Base-by-base conservation (phyloP, 768 basidiomycete genomes). In the Omphalotus guepiniiformis region DNA sequence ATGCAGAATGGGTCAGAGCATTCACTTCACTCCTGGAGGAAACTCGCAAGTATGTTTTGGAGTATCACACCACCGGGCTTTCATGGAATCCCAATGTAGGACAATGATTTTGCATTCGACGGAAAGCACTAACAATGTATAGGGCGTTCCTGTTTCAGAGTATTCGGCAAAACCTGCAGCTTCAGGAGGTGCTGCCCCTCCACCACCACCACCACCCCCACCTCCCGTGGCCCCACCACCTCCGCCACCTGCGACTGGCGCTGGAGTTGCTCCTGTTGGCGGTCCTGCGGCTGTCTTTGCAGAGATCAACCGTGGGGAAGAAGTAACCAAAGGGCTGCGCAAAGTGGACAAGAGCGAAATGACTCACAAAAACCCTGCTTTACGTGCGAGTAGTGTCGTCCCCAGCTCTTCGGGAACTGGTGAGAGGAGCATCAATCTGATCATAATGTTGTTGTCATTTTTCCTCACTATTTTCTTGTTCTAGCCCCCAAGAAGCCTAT, bases 281-380 rank as follows among this genome's bases (percentile, higher is more conserved):
- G 84, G 86, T 11, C 75, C 77, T 13, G 81, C 82, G 9, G 88
- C 88, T 3, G 88, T 99, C 21, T 94, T 99, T 47, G 91, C 93
- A 1, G 80, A 92, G 46, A 69, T 99, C 38, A 97, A 97, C 60
- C 79, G 85, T 34, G 94, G 95, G 1, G 88, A 83, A 52, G 83
- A 85, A 3, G 85, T 99, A 27, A 98, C 95, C 5, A 89, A 88
- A 60, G 84, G 88, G 9, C 65, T 99, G 56, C 83, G 87, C 55
- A 97, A 96, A 64, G 96, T 99, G 23, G 90, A 93, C 61, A 87
- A 83, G 72, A 93, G 89, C 53, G 87, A 97, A 64, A 94, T 95
- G 93, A 97, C 93, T 3, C 96, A 99, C 73, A 98, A 99, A 76
- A 98, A 99, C 59, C 95, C 96, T 0, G 78, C 82, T 8, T 68